phyloP scores from a whole-genome alignment of 2,329 filamentous ascomycete genomes.

The Scedosporium aurantiacum region DNA sequence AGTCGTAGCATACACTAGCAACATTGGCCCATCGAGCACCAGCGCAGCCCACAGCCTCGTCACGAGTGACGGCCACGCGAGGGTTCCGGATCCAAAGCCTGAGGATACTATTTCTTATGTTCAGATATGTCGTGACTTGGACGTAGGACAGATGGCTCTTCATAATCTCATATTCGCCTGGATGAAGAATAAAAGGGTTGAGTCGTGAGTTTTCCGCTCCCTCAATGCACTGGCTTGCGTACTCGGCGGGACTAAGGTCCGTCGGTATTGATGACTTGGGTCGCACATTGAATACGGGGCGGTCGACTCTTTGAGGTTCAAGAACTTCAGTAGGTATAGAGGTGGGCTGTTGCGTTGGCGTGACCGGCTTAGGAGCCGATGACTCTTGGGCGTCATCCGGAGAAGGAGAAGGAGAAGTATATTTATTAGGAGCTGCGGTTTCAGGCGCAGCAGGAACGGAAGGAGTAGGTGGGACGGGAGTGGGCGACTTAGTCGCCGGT shows the following conservation, averaged over 20 bases:
- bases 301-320: neutral
- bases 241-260: conserved; percentile 60
- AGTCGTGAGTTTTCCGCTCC: conserved; percentile 84
- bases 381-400: neutral
- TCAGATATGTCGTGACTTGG: conserved; percentile 91
- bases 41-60: conserved; percentile 84
- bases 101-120: conserved; percentile 89
- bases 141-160: conserved; percentile 72
- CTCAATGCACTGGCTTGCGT: conserved; percentile 82
- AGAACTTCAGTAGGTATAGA: neutral
- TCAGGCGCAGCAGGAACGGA: conserved; percentile 18
- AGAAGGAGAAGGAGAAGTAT: neutral
- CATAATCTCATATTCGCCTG: conserved; percentile 71
- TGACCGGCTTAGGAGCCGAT: neutral
- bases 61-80: conserved; percentile 65
- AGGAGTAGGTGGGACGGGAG: conserved; percentile 19
- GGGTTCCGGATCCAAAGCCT: conserved; percentile 84
- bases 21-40: conserved; percentile 82
- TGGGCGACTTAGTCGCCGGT: neutral
- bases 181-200: conserved; percentile 79
- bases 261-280: conserved; percentile 77
- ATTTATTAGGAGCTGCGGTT: neutral
- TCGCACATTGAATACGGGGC: conserved; percentile 41
- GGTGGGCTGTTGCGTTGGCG: neutral
- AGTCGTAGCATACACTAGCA: conserved; percentile 81